Evolutionary conservation across 352 stramenopile genomes (phyloP), one percentile per base, ranked within the genome.

Genomic region (Pythium pyrilobum): DNA sequence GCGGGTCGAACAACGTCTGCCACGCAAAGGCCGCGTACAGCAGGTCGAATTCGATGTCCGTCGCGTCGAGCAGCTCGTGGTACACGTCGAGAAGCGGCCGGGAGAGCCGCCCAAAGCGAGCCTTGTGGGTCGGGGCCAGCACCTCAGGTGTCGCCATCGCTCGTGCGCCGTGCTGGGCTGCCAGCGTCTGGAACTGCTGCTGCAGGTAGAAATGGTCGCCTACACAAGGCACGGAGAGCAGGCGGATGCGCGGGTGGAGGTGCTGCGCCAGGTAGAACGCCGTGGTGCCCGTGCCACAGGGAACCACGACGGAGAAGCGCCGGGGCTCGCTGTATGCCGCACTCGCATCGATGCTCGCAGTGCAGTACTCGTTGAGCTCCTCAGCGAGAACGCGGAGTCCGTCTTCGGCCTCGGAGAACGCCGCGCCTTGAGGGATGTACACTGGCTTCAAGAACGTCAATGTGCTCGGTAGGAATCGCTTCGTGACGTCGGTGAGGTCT

Each of bases 181-280:
- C 60, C 29, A 92, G 70, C 12, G 66, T 60, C 1, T 57, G 18
- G 25, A 90, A 75, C 39, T 95, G 84, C 5, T 76, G 39, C 2
- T 56, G 39, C 15, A 95, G 55, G 31, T 92, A 94, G 36, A 53
- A 27, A 0, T 54, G 52, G 41, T 88, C 72, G 4, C 84, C 84
- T 7, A 95, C 77, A 52, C 84, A 95, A 7, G 84, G 84, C 3
- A 95, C 69, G 0, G 68, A 67, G 24, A 83, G 81, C 13, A 95
- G 52, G 16, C 69, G 53, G 7, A 83, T 69, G 13, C 47, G 24
- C 10, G 68, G 59, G 23, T 72, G 23, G 13, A 92, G 43, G 51
- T 92, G 69, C 43, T 90, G 83, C 10, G 80, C 76, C 39, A 95
- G 65, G 50, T 92, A 95, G 47, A 90, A 66, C 12, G 81, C 81